Conservation (phyloP, 1,284 basidiomycete species). For the Cutaneotrichosporon arboriforme region DNA sequence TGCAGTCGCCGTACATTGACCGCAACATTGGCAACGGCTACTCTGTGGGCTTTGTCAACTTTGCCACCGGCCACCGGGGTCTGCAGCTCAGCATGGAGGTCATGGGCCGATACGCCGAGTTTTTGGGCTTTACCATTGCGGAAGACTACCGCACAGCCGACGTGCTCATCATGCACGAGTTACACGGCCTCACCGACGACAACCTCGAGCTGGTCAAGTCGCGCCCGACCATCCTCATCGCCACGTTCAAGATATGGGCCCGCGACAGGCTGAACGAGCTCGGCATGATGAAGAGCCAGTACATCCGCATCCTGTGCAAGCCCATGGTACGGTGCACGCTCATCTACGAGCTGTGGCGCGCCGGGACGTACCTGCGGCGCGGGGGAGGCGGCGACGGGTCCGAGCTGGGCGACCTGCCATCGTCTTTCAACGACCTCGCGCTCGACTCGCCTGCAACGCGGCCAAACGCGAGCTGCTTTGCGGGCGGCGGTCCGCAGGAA, state of each 20-base stretch:
- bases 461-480: too few species aligned
- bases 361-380: constrained; percentile 17
- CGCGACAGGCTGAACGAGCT: constrained; percentile 47
- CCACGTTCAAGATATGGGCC: constrained; percentile 49
- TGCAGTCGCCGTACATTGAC: neutral
- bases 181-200: constrained; percentile 54
- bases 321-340: constrained; percentile 78
- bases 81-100: constrained; percentile 62
- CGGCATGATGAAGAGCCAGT: constrained; percentile 35
- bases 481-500: neutral
- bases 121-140: constrained; percentile 69
- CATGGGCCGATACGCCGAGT: constrained; percentile 63
- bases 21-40: constrained; percentile 48
- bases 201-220: constrained; percentile 30
- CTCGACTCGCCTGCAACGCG: neutral
- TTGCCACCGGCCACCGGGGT: constrained; percentile 64
- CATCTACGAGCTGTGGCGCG: constrained; percentile 55
- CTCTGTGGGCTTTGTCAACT: constrained; percentile 66
- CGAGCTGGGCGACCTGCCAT: constrained; percentile 1
- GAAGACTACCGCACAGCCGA: constrained; percentile 56
- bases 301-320: constrained; percentile 70
- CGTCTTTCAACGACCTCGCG: neutral
- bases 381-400: neutral
- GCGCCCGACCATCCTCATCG: constrained; percentile 6
- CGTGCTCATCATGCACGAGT: constrained; percentile 78